Base-by-base conservation (phyloP, 768 basidiomycete genomes). In the Phlegmacium glaucopus region DNA sequence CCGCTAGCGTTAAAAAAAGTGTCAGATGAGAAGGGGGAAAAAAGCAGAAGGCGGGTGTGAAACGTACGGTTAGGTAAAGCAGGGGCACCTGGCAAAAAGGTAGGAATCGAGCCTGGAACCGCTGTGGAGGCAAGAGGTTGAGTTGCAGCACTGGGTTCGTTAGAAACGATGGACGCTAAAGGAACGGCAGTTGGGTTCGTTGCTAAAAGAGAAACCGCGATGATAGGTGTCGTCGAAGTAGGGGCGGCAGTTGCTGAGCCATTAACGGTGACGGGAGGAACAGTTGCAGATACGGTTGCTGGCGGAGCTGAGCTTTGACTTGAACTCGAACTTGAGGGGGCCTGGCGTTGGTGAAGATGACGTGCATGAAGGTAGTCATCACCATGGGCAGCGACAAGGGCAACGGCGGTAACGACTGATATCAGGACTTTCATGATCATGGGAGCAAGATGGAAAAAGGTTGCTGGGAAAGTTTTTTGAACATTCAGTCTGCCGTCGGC, bases 181-280 rank as follows among this genome's bases (percentile, higher is more conserved):
- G 83, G 81, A 39, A 80, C 64, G 36, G 83, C 83, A 26, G 82
- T 84, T 0, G 83, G 80, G 60, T 84, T 82, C 6, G 74, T 73
- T 3, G 78, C 63, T 8, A 61, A 82, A 64, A 13, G 75, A 65
- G 61, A 81, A 70, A 5, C 30, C 45, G 37, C 39, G 52, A 38
- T 6, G 48, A 16, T 36, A 29, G 54, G 11, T 35, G 50, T 35
- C 22, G 58, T 42, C n/a, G 57, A n/a, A 5, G 48, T 18, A 12
- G 37, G 18, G 7, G 53, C 36, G 18, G 45, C 26, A 16, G 54
- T 18, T 12, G 45, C 15, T 12, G 53, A 43, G 26, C 13, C 55
- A 30, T 22, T 42, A 40, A 9, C 28, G 42, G 18, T 29, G 25
- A 25, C 11, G 39, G 25, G 28, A 44, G 39, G 15, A 36, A 32